phyloP scores from a whole-genome alignment of 2,329 filamentous ascomycete genomes.

The Metarhizium guizhouense region DNA sequence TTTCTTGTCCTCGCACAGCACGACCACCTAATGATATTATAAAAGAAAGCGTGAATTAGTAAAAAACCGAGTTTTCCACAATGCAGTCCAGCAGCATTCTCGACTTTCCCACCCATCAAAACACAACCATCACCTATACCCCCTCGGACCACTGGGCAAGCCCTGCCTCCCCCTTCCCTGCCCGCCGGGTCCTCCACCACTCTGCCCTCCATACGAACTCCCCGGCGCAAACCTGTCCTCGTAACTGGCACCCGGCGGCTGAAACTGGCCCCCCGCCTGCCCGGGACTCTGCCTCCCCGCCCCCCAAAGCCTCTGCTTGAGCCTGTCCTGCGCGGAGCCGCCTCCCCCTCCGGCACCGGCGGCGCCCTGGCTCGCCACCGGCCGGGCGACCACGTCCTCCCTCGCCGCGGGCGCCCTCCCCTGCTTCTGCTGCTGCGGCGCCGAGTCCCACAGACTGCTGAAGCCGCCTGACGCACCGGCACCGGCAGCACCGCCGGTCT shows the following conservation, averaged over 20 bases:
- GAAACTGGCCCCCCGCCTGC: conserved; percentile 34
- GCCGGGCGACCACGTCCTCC: too few species aligned
- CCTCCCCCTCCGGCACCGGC: conserved; percentile 12
- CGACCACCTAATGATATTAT: background rate
- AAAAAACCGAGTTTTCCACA: background rate
- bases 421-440: conserved; percentile 3
- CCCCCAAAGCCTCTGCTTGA: conserved; percentile 72
- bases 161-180: conserved; percentile 28
- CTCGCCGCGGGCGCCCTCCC: background rate
- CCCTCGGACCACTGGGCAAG: conserved; percentile 37
- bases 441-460: conserved; percentile 50
- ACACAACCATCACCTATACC: conserved; percentile 20
- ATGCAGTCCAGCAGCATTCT: background rate
- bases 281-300: conserved; percentile 49
- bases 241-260: conserved; percentile 31
- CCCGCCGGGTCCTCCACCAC: conserved; percentile 22
- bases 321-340: conserved; percentile 67
- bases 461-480: conserved; percentile 19
- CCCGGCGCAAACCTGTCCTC: conserved; percentile 38
- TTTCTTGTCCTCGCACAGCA: too few species aligned
- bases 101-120: too few species aligned
- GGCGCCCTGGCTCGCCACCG: background rate
- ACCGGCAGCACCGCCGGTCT: too few species aligned
- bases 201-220: conserved; percentile 27
- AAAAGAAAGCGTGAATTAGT: background rate